Base-by-base conservation (phyloP, 345 rosid species). In the Gossypium bickii region DNA sequence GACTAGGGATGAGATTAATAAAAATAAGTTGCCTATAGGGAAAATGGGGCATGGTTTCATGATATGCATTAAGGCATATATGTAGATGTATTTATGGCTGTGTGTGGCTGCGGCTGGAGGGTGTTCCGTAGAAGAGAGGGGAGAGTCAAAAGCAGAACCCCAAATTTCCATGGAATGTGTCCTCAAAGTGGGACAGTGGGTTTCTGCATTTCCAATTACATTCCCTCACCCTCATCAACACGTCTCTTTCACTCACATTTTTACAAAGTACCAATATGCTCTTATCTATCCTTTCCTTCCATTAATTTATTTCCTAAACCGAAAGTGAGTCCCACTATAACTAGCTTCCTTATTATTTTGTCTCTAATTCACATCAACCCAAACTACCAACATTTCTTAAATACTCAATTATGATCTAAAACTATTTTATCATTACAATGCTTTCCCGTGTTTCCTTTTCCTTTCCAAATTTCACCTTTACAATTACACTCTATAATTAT, bases 141-240 rank as follows among this genome's bases (percentile, higher is more conserved):
- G 12, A 20, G 52, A 66, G 70, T 66, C 53, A 66, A 66, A 65
- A 45, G 70, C 15, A 20, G 22, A 18, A 20, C 72, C 57, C 58
- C 57, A 68, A 49, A 48, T 68, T 68, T 25, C 57, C 72, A 48
- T 24, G 72, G 57, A 48, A 48, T 68, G 72, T 48, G 72, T 49
- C 58, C 72, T 49, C 22, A 25, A 48, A 68, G 72, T 68, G 72
- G 44, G 72, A 68, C 58, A 68, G 9, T 49, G 22, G 44, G 22
- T 1, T 49, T 49, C 56, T 24, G 56, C 71, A 47, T 7, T 47
- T 47, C 66, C 66, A 38, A 63, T 34, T 17, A 17, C 47, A 63
- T 20, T 48, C 29, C 44, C 44, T 29, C 55, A 61, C 55, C 43
- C 52, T 45, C 11, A 67, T 45, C n/a, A 67, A 67, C 25, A 67